A percentile compares a stretch with the other conserved stretches of the same genome.
phyloP scores from a whole-genome alignment of 164 flowering plant species.

The Chimonanthus praecox region DNA sequence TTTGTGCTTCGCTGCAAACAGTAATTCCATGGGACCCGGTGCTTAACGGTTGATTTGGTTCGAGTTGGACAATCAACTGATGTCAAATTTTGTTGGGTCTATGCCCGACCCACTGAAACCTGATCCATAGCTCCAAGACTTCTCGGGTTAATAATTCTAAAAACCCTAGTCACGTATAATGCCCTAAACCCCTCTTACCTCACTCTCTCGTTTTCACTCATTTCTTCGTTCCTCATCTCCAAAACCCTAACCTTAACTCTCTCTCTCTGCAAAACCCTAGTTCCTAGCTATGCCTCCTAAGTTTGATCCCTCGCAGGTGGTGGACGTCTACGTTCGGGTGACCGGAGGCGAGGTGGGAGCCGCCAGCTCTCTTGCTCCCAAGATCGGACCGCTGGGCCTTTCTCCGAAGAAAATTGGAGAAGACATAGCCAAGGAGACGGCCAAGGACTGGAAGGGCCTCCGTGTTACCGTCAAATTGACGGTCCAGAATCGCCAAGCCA shows the following conservation, averaged over 20 bases:
- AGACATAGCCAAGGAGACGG: conserved; percentile 73
- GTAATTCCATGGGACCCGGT: too few relatives aligned
- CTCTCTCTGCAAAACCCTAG: background rate
- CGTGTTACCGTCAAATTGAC: conserved; percentile 75
- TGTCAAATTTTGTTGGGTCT: too few relatives aligned
- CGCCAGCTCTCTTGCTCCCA: conserved; percentile 70
- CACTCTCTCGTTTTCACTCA: too few relatives aligned
- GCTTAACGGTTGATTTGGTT: too few relatives aligned
- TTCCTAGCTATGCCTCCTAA: conserved; percentile 55
- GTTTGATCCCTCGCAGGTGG: conserved; percentile 62
- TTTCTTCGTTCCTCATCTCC: background rate
- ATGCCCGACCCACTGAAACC: too few relatives aligned
- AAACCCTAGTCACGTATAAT: conserved; percentile 5
- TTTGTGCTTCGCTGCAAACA: too few relatives aligned
- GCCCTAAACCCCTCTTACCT: background rate
- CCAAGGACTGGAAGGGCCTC: conserved; percentile 84
- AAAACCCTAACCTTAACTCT: conserved; percentile 3
- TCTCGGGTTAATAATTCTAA: too few relatives aligned
- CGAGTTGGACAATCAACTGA: too few relatives aligned
- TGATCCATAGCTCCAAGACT: too few relatives aligned
- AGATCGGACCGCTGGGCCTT: conserved; percentile 73
- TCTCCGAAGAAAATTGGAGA: conserved; percentile 79
- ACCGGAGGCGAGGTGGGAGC: conserved; percentile 84
- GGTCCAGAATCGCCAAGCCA: conserved; percentile 74
- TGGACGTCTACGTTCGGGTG: conserved; percentile 68